Conservation (phyloP, 768 basidiomycete species). For the Rhodocollybia butyracea region DNA sequence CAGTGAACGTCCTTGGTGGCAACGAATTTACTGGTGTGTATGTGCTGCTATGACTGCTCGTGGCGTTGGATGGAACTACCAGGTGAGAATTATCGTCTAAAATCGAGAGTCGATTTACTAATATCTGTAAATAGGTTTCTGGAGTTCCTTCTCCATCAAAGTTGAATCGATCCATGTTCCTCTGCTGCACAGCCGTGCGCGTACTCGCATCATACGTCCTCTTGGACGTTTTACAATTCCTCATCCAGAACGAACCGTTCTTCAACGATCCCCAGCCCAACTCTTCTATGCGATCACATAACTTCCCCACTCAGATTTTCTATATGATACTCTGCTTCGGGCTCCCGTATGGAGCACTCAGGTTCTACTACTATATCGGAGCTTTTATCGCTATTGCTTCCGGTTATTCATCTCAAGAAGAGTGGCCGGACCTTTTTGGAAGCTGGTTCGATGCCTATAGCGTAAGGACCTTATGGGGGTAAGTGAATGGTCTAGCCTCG, state of each 20-base stretch:
- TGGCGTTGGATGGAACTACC: slow-evolving; percentile 5
- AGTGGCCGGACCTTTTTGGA: background rate
- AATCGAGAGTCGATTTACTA: background rate
- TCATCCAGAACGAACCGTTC: background rate
- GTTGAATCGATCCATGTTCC: background rate
- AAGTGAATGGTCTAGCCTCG: background rate
- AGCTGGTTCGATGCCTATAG: background rate
- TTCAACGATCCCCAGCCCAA: background rate
- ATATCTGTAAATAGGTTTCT: background rate
- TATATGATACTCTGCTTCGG: background rate
- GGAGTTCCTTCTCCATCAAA: background rate
- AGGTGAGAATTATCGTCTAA: background rate
- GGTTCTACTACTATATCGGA: background rate
- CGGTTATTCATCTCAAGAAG: background rate
- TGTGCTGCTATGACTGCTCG: background rate
- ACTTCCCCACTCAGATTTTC: background rate
- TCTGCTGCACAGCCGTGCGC: background rate
- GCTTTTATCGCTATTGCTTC: background rate
- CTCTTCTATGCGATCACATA: background rate
- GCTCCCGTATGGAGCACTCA: background rate
- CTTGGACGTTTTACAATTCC: background rate
- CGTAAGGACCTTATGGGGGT: background rate
- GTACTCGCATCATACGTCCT: background rate
- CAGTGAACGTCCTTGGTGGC: background rate
- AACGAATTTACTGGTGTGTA: background rate